Base-by-base conservation (phyloP, 2,329 filamentous ascomycete genomes). In the Pseudocercospora fuligena region DNA sequence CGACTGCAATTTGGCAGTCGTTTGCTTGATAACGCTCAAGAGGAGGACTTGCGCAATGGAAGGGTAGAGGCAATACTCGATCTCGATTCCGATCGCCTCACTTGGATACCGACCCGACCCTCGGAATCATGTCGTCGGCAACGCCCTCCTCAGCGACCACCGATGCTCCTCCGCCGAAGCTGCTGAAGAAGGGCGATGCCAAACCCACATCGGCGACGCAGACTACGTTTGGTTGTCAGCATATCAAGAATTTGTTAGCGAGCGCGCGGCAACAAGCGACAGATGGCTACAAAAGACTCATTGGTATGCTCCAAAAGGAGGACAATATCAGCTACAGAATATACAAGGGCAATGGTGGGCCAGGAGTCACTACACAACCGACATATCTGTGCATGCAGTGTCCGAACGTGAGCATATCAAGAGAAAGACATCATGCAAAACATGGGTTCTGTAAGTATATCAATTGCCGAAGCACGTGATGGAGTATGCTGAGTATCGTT, bases 331-430 rank as follows among this genome's bases (percentile, higher is more conserved):
- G 90, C 91, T 78, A 92, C 88, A 5, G 88, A 85, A 90, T 88
- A 14, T 86, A 89, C 56, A 91, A 90, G 69, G 72, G 64, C 47
- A 54, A 69, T 12, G 65, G 61, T 21, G 70, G 70, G 1, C 63
- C 67, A 16, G 66, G 65, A 40, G 69, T 71, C 21, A 75, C 70
- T n/a, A 70, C 63, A 6, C 68, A 69, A 47, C 73, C 76, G 3
- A 80, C 78, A 60, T 92, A 89, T 75, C 84, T 92, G 27, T 92
- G 90, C 73, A 79, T 92, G 58, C 90, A 92, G 78, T 94, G 92
- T 74, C 88, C 90, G 11, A 85, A 83, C 60, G 91, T 91, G 23
- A 86, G 90, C 66, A 87, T 86, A 12, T 86, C 89, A 69, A 86
- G 90, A 60, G 88, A 91, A 69, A 84, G 89, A 73, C 92, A 94